Evolutionary conservation across 768 basidiomycete species (phyloP).

Genomic region (Nidularia pulvinata): DNA sequence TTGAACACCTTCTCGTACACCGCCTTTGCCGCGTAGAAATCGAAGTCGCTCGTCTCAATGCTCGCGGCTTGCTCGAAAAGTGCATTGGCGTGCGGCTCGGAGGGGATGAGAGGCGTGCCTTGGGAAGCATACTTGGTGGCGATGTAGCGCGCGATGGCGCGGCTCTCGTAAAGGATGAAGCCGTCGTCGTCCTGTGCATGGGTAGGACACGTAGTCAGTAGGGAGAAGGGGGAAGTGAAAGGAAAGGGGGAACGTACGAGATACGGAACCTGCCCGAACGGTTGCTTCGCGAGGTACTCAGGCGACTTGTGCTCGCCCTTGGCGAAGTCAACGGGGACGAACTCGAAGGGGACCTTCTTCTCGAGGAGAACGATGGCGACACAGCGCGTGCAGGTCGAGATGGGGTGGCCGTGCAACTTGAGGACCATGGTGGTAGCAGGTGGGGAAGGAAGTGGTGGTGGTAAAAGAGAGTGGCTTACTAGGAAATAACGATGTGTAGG

Average conservation of each 20-base stretch:
- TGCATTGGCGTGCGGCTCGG: slow-evolving; percentile 24
- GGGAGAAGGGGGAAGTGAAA: too few species aligned
- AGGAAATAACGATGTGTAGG: too few species aligned
- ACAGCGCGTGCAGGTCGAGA: slow-evolving; percentile 48
- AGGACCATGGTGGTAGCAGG: neutral
- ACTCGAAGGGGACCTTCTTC: slow-evolving; percentile 54
- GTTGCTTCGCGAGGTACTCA: slow-evolving; percentile 47
- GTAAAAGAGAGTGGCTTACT: neutral
- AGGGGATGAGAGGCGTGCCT: slow-evolving; percentile 42
- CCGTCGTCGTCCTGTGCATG: slow-evolving; percentile 44
- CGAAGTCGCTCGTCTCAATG: slow-evolving; percentile 50
- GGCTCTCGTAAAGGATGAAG: slow-evolving; percentile 52
- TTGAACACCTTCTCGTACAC: slow-evolving; percentile 54
- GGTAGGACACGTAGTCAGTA: neutral
- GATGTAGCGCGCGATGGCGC: slow-evolving; percentile 55
- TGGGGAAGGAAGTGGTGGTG: neutral
- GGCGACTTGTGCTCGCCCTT: slow-evolving; percentile 47
- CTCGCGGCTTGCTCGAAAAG: slow-evolving; percentile 37
- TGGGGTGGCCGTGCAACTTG: neutral
- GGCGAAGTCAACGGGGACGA: slow-evolving; percentile 38
- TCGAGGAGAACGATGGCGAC: slow-evolving; percentile 55
- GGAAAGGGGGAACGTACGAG: slow-evolving; percentile 28
- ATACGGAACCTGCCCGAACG: slow-evolving; percentile 65
- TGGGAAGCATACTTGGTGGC: slow-evolving; percentile 42
- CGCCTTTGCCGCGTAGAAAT: slow-evolving; percentile 32